phyloP scores from a whole-genome alignment of 306 rosid genomes.

The Arachis hypogaea region DNA sequence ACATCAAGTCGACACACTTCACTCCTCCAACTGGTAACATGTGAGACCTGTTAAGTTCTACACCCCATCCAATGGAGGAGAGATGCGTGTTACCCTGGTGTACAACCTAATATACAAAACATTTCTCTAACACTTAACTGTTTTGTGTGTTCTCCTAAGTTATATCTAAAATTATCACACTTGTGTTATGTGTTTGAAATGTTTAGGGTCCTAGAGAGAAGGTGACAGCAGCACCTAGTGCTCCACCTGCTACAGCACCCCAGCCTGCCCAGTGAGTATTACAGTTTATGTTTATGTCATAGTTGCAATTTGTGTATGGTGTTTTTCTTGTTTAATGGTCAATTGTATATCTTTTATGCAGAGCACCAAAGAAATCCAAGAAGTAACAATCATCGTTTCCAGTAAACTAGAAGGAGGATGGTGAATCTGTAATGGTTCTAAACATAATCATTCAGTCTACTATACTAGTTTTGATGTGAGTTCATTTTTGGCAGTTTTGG shows the following conservation, averaged over 20 bases:
- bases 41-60: too few relatives aligned
- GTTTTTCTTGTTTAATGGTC: not conserved
- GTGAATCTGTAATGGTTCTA: not conserved
- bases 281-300: not conserved
- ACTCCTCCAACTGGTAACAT: too few relatives aligned
- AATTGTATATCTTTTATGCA: conserved; percentile 35
- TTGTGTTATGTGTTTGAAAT: not conserved
- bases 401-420: not conserved
- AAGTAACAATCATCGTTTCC: conserved; percentile 44
- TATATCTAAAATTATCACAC: not conserved
- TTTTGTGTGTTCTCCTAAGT: not conserved
- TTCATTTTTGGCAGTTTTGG: conserved; percentile 19
- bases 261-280: conserved; percentile 66
- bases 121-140: not conserved
- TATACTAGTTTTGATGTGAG: not conserved
- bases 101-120: not conserved
- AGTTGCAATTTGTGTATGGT: not conserved
- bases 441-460: not conserved
- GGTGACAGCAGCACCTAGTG: conserved; percentile 44
- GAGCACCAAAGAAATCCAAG: conserved; percentile 73
- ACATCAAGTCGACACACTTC: too few relatives aligned
- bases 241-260: conserved; percentile 47
- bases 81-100: too few relatives aligned
- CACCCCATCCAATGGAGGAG: too few relatives aligned
- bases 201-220: conserved; percentile 77